phyloP scores from a whole-genome alignment of 495 filamentous ascomycete species.

The Xeromyces bisporus region DNA sequence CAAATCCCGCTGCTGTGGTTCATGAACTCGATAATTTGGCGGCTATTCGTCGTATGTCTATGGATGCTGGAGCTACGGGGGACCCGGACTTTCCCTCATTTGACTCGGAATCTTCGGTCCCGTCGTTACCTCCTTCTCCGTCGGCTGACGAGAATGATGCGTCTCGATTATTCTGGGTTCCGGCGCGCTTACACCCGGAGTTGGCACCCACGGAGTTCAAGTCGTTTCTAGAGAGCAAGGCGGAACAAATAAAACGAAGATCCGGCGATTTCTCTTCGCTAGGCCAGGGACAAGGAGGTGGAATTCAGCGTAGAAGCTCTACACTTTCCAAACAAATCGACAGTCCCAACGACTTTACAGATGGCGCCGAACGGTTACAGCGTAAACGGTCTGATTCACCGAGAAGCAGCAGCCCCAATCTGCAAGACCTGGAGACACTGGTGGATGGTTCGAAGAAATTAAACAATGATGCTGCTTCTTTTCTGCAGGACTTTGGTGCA shows the following conservation, averaged over 20 bases:
- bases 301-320: constrained; percentile 75
- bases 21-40: constrained; percentile 93
- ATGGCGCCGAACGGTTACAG: constrained; percentile 76
- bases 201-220: constrained; percentile 94
- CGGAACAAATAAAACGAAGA: constrained; percentile 71
- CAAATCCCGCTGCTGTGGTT: constrained; percentile 76
- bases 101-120: constrained; percentile 41
- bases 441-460: constrained; percentile 65
- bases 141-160: constrained; percentile 70
- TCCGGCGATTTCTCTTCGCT: constrained; percentile 55
- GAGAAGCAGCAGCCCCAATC: constrained; percentile 37
- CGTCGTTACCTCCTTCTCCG: constrained; percentile 56
- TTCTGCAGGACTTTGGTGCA: constrained; percentile 28
- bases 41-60: constrained; percentile 90
- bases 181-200: constrained; percentile 84
- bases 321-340: constrained; percentile 92
- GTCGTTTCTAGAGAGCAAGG: constrained; percentile 82
- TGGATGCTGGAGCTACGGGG: constrained; percentile 82
- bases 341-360: constrained; percentile 53
- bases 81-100: constrained; percentile 90
- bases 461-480: constrained; percentile 12
- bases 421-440: constrained; percentile 57
- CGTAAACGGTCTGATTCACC: constrained; percentile 48
- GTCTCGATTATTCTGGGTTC: constrained; percentile 86
- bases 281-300: constrained; percentile 39